These are phyloP conservation scores for Lactarius hengduanensis DNA, from an alignment of 768 basidiomycete species.

Conservation along the genomic window DNA sequence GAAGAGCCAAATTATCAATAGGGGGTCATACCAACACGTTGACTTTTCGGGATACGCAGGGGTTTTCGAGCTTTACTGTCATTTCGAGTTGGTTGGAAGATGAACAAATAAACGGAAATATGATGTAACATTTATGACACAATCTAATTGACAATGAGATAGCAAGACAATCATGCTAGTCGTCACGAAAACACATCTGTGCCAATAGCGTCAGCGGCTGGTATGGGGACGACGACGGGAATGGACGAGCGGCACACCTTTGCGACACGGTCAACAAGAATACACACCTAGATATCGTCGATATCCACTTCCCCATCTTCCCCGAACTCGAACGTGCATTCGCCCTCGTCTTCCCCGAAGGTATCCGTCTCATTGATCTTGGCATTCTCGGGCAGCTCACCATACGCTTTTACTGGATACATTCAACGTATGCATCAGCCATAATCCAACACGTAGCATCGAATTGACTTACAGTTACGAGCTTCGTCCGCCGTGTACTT, in stretches of 20 bases:
- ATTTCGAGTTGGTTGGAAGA: background rate
- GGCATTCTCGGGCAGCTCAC: conserved; percentile 93
- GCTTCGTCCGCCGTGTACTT: conserved; percentile 98
- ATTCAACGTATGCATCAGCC: conserved; percentile 4
- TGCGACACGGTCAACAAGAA: conserved; percentile 28
- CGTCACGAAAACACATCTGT: conserved; percentile 26
- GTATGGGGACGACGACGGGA: background rate
- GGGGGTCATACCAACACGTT: background rate
- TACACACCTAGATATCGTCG: conserved; percentile 69
- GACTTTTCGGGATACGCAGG: background rate
- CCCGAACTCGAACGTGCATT: conserved; percentile 87
- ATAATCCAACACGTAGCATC: conserved; percentile 1
- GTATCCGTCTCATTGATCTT: conserved; percentile 97
- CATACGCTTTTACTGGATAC: conserved; percentile 88
- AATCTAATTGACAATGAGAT: conserved; percentile 28
- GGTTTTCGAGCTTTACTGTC: background rate
- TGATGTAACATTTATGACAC: conserved; percentile 17
- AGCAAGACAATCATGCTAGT: conserved; percentile 19
- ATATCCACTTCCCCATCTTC: conserved; percentile 88
- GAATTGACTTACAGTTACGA: conserved; percentile 55
- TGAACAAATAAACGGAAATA: background rate
- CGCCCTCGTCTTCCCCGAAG: conserved; percentile 87
- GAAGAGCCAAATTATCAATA: background rate
- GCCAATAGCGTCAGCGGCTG: background rate
- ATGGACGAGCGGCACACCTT: conserved; percentile 11